These are phyloP conservation scores for Helicocarpus griseus DNA, from an alignment of 2,329 filamentous ascomycete genomes.

Conservation along the genomic window DNA sequence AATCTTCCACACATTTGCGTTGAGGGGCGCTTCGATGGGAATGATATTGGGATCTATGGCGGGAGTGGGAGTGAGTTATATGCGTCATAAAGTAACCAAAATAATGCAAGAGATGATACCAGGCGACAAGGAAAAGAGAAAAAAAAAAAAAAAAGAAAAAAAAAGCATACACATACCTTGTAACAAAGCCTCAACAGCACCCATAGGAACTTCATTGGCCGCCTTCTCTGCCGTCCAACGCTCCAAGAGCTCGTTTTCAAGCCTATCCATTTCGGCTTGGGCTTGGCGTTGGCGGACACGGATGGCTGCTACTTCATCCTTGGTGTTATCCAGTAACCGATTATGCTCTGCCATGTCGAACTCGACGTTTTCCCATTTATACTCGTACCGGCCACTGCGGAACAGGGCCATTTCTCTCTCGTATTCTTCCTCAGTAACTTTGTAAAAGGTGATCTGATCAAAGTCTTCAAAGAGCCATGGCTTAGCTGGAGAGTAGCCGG, in stretches of 20 bases:
- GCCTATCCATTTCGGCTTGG: slow-evolving; percentile 35
- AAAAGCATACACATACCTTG: slow-evolving; percentile 28
- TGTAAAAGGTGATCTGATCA: slow-evolving; percentile 47
- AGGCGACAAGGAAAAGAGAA: not conserved
- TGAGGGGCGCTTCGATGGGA: slow-evolving; percentile 34
- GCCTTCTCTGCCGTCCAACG: slow-evolving; percentile 34
- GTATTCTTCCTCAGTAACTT: slow-evolving; percentile 44
- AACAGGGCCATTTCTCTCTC: slow-evolving; percentile 41
- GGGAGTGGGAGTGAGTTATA: not conserved
- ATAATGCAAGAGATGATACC: not conserved
- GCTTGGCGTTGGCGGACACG: slow-evolving; percentile 37
- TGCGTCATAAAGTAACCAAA: not conserved
- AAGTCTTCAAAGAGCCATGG: slow-evolving; percentile 51
- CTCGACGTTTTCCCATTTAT: slow-evolving; percentile 38
- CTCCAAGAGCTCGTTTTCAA: slow-evolving; percentile 28
- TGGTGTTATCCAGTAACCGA: slow-evolving; percentile 35
- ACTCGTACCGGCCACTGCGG: slow-evolving; percentile 42
- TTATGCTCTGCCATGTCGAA: slow-evolving; percentile 52
- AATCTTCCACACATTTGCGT: slow-evolving; percentile 48
- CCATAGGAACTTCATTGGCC: slow-evolving; percentile 41
- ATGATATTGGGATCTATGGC: slow-evolving; percentile 26
- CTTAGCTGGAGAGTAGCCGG: slow-evolving; percentile 34
- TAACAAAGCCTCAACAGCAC: slow-evolving; percentile 41
- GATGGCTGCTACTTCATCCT: slow-evolving; percentile 39
- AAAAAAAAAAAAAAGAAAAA: not conserved